These are phyloP conservation scores for Lachancea nothofagi DNA, from an alignment of 805 yeast genomes.

Conservation along the genomic window DNA sequence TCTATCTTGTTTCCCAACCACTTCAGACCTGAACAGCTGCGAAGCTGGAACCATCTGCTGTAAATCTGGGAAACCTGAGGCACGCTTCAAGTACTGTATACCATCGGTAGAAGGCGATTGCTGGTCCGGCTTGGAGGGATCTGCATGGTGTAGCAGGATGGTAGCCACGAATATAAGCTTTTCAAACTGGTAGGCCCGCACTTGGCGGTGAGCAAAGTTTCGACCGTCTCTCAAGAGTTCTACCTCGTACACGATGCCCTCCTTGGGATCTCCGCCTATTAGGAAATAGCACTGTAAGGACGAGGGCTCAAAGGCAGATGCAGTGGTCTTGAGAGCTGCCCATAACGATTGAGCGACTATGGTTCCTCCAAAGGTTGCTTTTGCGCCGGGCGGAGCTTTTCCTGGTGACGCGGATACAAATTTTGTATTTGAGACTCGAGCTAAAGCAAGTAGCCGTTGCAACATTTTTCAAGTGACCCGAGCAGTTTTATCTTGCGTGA, in stretches of 20 bases:
- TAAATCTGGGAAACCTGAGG: not conserved
- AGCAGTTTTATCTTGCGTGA: too few species aligned
- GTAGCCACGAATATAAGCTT: slow-evolving; percentile 47
- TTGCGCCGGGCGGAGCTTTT: slow-evolving; percentile 45
- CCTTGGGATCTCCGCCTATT: slow-evolving; percentile 43
- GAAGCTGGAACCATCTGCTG: slow-evolving; percentile 13
- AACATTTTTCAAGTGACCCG: slow-evolving; percentile 1
- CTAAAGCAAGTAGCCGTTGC: slow-evolving; percentile 19
- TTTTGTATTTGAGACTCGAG: slow-evolving; percentile 16
- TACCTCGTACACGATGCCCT: slow-evolving; percentile 51
- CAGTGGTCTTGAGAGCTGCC: slow-evolving; percentile 52
- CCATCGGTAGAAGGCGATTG: not conserved
- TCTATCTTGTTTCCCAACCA: slow-evolving; percentile 11
- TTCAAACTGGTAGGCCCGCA: slow-evolving; percentile 51
- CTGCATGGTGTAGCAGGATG: slow-evolving; percentile 38
- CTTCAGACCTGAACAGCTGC: slow-evolving; percentile 18
- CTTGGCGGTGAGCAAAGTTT: slow-evolving; percentile 46
- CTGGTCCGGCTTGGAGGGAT: slow-evolving; percentile 25
- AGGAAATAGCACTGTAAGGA: slow-evolving; percentile 61
- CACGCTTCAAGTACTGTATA: not conserved
- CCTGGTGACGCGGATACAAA: slow-evolving; percentile 24
- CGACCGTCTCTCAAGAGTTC: slow-evolving; percentile 47
- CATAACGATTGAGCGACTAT: slow-evolving; percentile 58
- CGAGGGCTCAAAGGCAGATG: slow-evolving; percentile 45
- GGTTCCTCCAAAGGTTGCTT: slow-evolving; percentile 70